Percentiles rank a stretch among this genome's conserved stretches.
Conservation (phyloP, 1,284 basidiomycete genomes). For the Ceratobasidium sp. region DNA sequence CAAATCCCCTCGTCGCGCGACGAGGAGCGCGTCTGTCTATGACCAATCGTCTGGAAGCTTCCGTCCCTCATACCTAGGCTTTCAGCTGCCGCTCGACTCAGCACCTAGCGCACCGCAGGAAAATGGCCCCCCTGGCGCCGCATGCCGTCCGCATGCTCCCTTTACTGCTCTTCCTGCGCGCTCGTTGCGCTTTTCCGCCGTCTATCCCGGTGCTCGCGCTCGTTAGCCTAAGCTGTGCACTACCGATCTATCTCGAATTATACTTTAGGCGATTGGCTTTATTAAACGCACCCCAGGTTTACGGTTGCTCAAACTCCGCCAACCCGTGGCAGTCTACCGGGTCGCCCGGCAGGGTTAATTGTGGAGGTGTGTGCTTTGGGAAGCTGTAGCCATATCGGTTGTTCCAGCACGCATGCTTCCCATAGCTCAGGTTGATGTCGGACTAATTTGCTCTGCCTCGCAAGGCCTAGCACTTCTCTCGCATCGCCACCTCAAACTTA, state of each 20-base stretch:
- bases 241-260: slow-evolving; percentile 34
- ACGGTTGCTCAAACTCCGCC: slow-evolving; percentile 38
- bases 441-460: slow-evolving; percentile 37
- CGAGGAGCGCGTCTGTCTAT: slow-evolving; percentile 30
- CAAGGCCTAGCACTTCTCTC: slow-evolving; percentile 23
- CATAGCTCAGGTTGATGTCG: slow-evolving; percentile 22
- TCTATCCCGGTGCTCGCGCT: slow-evolving; percentile 6
- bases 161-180: slow-evolving; percentile 2
- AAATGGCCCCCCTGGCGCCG: slow-evolving; percentile 31
- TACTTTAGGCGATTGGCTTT: slow-evolving; percentile 37
- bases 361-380: slow-evolving; percentile 35
- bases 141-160: slow-evolving; percentile 34
- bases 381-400: slow-evolving; percentile 40
- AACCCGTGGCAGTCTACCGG: slow-evolving; percentile 13
- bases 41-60: slow-evolving; percentile 42
- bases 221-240: slow-evolving; percentile 25
- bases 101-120: slow-evolving; percentile 27
- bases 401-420: slow-evolving; percentile 25
- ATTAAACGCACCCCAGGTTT: slow-evolving; percentile 24
- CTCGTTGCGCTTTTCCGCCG: slow-evolving; percentile 29
- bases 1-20: slow-evolving; percentile 41
- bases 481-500: slow-evolving; percentile 38
- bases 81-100: slow-evolving; percentile 34
- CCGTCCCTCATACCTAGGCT: slow-evolving; percentile 29
- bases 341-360: slow-evolving; percentile 40